Percentiles rank a stretch among this genome's conserved stretches.
Conservation (phyloP, 2,329 filamentous ascomycete species). For the Aspergillus arachidicola region DNA sequence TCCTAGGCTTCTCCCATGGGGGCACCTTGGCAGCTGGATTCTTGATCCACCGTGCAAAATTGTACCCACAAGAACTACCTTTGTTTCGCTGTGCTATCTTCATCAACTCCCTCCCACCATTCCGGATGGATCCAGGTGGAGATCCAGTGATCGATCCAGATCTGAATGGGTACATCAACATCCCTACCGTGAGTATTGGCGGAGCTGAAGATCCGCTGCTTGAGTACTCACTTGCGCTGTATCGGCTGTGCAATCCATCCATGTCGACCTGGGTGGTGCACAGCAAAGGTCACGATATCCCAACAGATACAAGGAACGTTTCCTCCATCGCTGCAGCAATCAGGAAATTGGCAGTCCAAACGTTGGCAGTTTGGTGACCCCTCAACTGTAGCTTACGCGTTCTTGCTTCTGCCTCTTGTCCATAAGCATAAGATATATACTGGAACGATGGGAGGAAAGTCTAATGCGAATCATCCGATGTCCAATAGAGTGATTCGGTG, state of each 20-base stretch:
- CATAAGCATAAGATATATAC: neutral
- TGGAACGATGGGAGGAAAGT: neutral
- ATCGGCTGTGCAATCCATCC: constrained; percentile 25
- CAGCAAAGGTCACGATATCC: constrained; percentile 31
- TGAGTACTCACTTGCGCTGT: constrained; percentile 27
- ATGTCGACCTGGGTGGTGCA: constrained; percentile 29
- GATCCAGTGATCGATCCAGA: constrained; percentile 25
- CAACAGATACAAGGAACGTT: constrained; percentile 28
- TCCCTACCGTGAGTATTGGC: constrained; percentile 30
- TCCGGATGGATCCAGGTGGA: constrained; percentile 29
- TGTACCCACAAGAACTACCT: constrained; percentile 21
- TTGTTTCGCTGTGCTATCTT: constrained; percentile 39
- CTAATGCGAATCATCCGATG: neutral
- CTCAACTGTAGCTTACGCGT: neutral
- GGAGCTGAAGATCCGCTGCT: constrained; percentile 29
- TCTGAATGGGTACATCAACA: constrained; percentile 27
- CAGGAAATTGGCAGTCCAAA: constrained; percentile 20
- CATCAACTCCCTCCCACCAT: constrained; percentile 34
- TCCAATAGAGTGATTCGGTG: neutral
- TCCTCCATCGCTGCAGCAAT: constrained; percentile 26
- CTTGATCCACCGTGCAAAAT: constrained; percentile 32
- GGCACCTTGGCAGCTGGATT: constrained; percentile 34
- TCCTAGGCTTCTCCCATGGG: constrained; percentile 41
- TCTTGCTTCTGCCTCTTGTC: neutral
- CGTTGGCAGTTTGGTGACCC: constrained; percentile 8